Percentiles rank a stretch among this genome's conserved stretches.
Evolutionary conservation across 108 stramenopile species (phyloP).

Genomic region (Chaetoceros tenuissimus): DNA sequence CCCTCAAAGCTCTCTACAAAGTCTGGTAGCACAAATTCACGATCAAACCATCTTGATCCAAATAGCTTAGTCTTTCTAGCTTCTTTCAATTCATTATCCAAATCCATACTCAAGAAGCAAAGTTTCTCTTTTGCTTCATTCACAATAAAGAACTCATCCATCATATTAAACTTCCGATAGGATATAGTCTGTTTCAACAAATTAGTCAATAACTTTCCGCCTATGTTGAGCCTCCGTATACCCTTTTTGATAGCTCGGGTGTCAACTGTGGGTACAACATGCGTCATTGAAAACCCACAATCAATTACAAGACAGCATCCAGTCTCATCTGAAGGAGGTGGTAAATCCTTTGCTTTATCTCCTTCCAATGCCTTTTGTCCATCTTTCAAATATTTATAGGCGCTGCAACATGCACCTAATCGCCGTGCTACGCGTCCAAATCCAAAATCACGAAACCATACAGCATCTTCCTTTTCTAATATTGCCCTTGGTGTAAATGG

Average conservation of each 20-base stretch:
- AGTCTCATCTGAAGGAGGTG: constrained; percentile 29
- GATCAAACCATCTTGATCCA: constrained; percentile 63
- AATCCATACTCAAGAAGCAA: constrained; percentile 56
- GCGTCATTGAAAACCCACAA: constrained; percentile 84
- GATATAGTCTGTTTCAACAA: constrained; percentile 85
- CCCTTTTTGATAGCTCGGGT: constrained; percentile 28
- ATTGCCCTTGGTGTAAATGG: constrained; percentile 37
- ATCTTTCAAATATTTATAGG: neutral
- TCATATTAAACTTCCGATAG: constrained; percentile 94
- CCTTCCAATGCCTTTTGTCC: neutral
- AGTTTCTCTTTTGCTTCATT: constrained; percentile 69
- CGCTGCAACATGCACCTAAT: neutral
- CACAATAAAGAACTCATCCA: constrained; percentile 89
- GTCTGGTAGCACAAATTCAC: constrained; percentile 87
- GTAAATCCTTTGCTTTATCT: neutral
- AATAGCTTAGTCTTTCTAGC: constrained; percentile 33
- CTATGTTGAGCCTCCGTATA: constrained; percentile 78
- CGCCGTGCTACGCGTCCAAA: constrained; percentile 33
- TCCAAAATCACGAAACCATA: constrained; percentile 54
- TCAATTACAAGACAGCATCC: constrained; percentile 79
- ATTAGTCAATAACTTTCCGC: constrained; percentile 89
- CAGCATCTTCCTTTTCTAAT: constrained; percentile 30
- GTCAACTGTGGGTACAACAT: constrained; percentile 70
- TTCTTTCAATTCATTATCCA: constrained; percentile 57
- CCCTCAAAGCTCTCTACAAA: constrained; percentile 70